Conservation (phyloP, 495 filamentous ascomycete genomes). For the Beverwykella pulmonaria region DNA sequence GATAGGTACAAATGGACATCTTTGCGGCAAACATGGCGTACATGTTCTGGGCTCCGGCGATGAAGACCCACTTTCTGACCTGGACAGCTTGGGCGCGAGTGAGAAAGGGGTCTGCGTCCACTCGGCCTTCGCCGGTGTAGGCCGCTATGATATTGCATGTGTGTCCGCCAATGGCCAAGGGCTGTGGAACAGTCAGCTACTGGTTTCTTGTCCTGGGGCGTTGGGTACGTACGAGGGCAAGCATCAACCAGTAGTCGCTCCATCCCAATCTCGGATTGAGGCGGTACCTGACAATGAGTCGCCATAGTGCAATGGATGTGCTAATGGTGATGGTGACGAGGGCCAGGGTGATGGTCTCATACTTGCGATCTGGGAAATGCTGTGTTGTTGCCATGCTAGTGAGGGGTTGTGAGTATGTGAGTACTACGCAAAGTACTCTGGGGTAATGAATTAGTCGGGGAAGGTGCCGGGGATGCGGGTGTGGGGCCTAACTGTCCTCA, state of each 20-base stretch:
- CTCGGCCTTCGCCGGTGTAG: not conserved
- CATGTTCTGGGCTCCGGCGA: not conserved
- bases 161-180: not conserved
- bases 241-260: conserved; percentile 7
- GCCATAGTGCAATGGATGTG: conserved; percentile 1
- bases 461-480: not conserved
- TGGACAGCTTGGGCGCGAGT: not conserved
- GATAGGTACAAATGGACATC: conserved; percentile 1
- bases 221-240: not conserved
- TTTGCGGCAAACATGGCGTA: conserved; percentile 11
- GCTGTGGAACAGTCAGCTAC: not conserved
- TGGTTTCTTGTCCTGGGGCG: not conserved
- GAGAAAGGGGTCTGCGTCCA: conserved; percentile 2
- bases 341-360: not conserved
- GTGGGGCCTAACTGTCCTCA: not conserved
- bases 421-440: not conserved
- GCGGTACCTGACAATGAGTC: conserved; percentile 4
- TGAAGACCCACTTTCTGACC: not conserved
- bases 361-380: not conserved
- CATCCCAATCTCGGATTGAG: conserved; percentile 5
- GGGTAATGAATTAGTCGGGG: not conserved
- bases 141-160: not conserved
- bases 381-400: conserved; percentile 7
- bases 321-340: not conserved
- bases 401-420: not conserved